Evolutionary conservation across 78 protist genomes (phyloP).

Genomic region (Polysphondylium violaceum): DNA sequence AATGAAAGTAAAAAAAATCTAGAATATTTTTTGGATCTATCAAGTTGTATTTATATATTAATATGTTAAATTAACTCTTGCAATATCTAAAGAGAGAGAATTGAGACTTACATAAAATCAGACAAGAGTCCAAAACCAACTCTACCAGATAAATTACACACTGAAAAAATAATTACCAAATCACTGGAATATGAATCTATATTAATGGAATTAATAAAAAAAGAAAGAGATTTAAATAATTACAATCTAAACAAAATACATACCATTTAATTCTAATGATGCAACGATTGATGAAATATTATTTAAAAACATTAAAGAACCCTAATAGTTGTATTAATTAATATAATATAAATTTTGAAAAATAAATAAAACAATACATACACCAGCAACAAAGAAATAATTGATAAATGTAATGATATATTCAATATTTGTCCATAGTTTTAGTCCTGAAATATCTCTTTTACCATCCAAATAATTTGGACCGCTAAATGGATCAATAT

Average conservation of each 20-base stretch:
- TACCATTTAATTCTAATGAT: too few species aligned
- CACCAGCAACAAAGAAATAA: constrained; percentile 64
- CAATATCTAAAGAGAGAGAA: too few species aligned
- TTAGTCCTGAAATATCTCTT: constrained; percentile 42
- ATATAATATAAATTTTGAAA: not conserved
- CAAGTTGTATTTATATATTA: too few species aligned
- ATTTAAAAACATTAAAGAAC: constrained; percentile 65
- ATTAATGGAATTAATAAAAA: too few species aligned
- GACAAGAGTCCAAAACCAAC: constrained; percentile 27
- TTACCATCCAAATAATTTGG: constrained; percentile 62
- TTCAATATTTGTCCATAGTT: constrained; percentile 28
- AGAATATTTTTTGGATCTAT: constrained; percentile 17
- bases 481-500: not conserved
- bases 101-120: constrained; percentile 27
- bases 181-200: not conserved
- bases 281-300: constrained; percentile 31
- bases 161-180: constrained; percentile 61
- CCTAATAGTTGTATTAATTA: too few species aligned
- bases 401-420: constrained; percentile 6
- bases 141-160: constrained; percentile 40
- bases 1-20: constrained; percentile 58
- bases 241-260: too few species aligned
- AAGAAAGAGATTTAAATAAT: too few species aligned
- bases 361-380: not conserved
- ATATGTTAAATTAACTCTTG: not conserved